Percentiles rank a stretch among this genome's conserved stretches.
phyloP scores from a whole-genome alignment of 768 basidiomycete species.

The Jaapia argillacea region DNA sequence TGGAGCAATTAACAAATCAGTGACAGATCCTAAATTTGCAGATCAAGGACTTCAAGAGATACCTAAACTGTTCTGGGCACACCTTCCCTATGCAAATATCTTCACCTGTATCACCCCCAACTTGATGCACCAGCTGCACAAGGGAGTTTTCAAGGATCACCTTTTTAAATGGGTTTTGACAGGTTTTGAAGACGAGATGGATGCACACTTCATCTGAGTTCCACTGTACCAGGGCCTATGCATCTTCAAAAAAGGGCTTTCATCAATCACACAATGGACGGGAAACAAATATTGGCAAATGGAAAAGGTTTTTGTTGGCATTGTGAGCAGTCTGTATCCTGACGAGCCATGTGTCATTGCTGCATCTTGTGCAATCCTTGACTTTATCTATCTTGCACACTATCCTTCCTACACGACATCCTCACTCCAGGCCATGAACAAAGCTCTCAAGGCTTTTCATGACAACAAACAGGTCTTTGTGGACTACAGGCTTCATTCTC shows the following conservation, averaged over 20 bases:
- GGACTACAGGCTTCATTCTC: slow-evolving; percentile 12
- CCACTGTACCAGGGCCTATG: too few species aligned
- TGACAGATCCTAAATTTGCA: slow-evolving; percentile 5
- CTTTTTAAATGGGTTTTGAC: slow-evolving; percentile 31
- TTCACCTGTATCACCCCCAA: slow-evolving; percentile 24
- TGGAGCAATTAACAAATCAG: not conserved
- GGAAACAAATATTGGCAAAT: slow-evolving; percentile 6
- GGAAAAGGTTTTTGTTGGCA: not conserved
- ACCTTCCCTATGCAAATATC: slow-evolving; percentile 28
- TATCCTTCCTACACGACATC: slow-evolving; percentile 5
- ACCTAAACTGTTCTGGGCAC: slow-evolving; percentile 27
- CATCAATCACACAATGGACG: slow-evolving; percentile 4
- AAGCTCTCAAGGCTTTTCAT: slow-evolving; percentile 18
- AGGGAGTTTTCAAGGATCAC: slow-evolving; percentile 36
- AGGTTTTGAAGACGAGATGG: too few species aligned
- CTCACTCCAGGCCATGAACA: slow-evolving; percentile 11
- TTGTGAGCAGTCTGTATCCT: not conserved
- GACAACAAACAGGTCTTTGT: slow-evolving; percentile 19
- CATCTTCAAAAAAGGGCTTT: slow-evolving; percentile 6
- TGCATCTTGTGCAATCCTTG: slow-evolving; percentile 8
- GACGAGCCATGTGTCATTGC: too few species aligned
- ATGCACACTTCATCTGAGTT: too few species aligned
- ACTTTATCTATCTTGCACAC: slow-evolving; percentile 19
- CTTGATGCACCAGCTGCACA: slow-evolving; percentile 35
- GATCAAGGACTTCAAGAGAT: slow-evolving; percentile 7